Percentiles rank a stretch among this genome's conserved stretches.
Evolutionary conservation across 2,329 filamentous ascomycete genomes (phyloP).

Genomic region (Fusarium solani-melongenae): DNA sequence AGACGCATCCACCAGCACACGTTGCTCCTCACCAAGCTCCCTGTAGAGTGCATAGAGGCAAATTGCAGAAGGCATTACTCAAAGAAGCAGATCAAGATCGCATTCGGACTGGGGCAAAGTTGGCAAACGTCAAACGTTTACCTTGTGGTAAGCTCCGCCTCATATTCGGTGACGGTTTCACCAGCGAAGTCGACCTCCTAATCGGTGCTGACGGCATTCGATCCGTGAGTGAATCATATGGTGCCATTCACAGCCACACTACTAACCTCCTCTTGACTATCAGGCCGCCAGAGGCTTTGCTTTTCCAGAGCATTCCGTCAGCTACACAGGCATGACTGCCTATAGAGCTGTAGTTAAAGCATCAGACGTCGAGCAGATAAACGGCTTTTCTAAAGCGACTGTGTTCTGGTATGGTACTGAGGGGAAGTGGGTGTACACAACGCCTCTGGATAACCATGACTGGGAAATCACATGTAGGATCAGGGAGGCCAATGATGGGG

Average conservation of each 20-base stretch:
- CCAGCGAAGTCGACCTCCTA: background rate
- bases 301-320: background rate
- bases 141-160: background rate
- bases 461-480: no score
- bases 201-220: background rate
- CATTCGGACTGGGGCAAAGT: background rate
- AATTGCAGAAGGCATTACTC: background rate
- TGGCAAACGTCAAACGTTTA: background rate
- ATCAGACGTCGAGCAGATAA: no score
- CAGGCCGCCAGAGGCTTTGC: background rate
- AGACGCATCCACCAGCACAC: background rate
- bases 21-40: background rate
- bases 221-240: background rate
- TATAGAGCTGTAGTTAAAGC: no score
- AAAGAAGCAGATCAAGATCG: background rate
- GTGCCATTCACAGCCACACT: background rate
- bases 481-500: no score
- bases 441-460: no score
- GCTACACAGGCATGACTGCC: background rate
- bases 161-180: background rate
- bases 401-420: no score
- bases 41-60: background rate
- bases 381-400: no score
- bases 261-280: background rate
- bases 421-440: no score